phyloP scores from a whole-genome alignment of 2,329 filamentous ascomycete genomes.

The Cercospora sp. region DNA sequence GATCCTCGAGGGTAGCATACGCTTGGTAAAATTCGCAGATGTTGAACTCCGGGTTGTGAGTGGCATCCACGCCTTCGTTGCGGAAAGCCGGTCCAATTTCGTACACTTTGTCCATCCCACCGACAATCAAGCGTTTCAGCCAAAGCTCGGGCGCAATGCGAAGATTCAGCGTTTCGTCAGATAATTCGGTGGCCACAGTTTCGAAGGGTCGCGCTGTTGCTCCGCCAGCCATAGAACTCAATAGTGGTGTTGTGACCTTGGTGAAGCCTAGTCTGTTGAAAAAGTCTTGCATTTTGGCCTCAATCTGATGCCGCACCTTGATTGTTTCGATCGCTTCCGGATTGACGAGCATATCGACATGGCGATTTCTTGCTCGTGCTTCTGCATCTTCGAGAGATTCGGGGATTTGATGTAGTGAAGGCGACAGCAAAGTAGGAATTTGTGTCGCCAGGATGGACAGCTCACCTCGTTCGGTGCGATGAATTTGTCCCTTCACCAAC shows the following conservation, averaged over 20 bases:
- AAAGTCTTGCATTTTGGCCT: constrained; percentile 71
- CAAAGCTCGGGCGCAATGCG: constrained; percentile 93
- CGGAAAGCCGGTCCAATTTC: constrained; percentile 91
- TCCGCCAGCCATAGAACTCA: constrained; percentile 80
- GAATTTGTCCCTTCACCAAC: constrained; percentile 66
- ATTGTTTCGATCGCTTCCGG: constrained; percentile 66
- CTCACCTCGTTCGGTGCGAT: constrained; percentile 70
- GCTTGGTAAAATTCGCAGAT: constrained; percentile 97
- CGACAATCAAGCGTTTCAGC: constrained; percentile 87
- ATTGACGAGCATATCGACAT: constrained; percentile 84
- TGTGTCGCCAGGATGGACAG: constrained; percentile 69
- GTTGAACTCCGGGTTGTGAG: constrained; percentile 96
- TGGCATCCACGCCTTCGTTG: constrained; percentile 83
- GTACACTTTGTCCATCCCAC: constrained; percentile 84
- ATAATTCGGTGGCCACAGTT: constrained; percentile 75
- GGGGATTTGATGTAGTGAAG: constrained; percentile 77
- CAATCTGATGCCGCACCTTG: constrained; percentile 71
- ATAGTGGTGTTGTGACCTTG: constrained; percentile 88
- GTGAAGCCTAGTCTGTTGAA: constrained; percentile 72
- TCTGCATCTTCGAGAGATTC: constrained; percentile 68
- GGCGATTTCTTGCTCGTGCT: constrained; percentile 71
- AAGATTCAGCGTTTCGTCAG: constrained; percentile 69
- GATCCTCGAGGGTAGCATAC: constrained; percentile 71
- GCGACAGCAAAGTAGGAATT: constrained; percentile 71
- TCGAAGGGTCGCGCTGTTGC: constrained; percentile 84